Base-by-base conservation (phyloP, 768 basidiomycete species). In the Suillus discolor region DNA sequence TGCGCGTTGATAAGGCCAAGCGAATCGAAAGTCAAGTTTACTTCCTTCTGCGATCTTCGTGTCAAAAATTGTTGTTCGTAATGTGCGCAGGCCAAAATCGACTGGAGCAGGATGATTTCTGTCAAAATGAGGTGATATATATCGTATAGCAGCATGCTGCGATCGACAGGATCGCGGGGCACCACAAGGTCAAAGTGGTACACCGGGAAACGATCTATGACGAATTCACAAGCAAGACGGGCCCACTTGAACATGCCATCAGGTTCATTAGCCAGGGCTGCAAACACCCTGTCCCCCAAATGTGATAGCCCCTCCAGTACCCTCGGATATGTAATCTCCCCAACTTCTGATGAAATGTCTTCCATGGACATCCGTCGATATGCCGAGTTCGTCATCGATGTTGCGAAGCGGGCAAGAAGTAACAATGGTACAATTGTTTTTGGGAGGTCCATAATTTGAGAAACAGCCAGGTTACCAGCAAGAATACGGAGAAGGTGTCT, bases 401-500 rank as follows among this genome's bases (percentile, higher is more conserved):
- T 66, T 65, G 8, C 15, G 20, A 16, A 69, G 67, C 5, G 45
- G 54, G 38, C 68, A 49, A 51, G 68, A 53, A 28, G 68, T 65
- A 23, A 69, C 18, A 25, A 65, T 18, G 49, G 65, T 54, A 6
- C 54, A 45, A 18, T 64, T 53, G 42, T n/a, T 61, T 51, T n/a
- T 20, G 68, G 34, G 15, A 69, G 65, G 7, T 34, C 18, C 4
- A 25, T 6, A 4, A 38, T 28, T 25, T 31, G 23, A 8, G 53
- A 11, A 44, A 36, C 16, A 18, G 8, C 28, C 16, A 4, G 16
- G 15, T 18, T 61, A 39, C 23, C n/a, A 7, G 63, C 31, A 25
- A 68, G 47, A 31, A 67, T 36, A 5, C 25, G 6, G 13, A 77
- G 69, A 54, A 75, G 31, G 31, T 31, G 31, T 31, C 31, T 31